phyloP scores from a whole-genome alignment of 352 stramenopile species.

The Phytophthora cactorum region DNA sequence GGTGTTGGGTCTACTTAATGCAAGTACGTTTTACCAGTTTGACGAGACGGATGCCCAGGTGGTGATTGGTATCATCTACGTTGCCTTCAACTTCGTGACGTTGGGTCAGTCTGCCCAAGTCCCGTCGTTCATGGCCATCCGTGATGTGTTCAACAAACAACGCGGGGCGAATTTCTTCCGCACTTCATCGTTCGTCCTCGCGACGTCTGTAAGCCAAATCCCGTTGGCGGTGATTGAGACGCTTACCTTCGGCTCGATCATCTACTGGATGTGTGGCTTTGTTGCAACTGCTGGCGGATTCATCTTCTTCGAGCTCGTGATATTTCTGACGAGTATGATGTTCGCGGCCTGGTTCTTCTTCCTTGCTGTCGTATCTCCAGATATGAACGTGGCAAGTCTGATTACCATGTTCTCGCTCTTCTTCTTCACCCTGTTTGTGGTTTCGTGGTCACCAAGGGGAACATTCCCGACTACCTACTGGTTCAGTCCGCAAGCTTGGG shows the following conservation, averaged over 20 bases:
- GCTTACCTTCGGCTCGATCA: conserved; percentile 71
- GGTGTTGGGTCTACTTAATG: conserved; percentile 21
- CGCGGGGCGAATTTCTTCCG: conserved; percentile 79
- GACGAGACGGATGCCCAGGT: conserved; percentile 12
- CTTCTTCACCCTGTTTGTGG: background rate
- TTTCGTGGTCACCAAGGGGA: background rate
- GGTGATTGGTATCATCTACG: conserved; percentile 64
- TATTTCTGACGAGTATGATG: conserved; percentile 49
- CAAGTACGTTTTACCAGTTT: conserved; percentile 25
- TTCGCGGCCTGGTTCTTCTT: conserved; percentile 45
- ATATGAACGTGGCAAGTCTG: background rate
- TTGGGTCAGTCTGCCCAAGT: conserved; percentile 74
- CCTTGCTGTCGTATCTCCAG: conserved; percentile 13
- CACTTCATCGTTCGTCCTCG: conserved; percentile 72
- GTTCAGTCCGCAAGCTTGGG: conserved; percentile 32
- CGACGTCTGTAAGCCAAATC: conserved; percentile 37
- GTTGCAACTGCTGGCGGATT: conserved; percentile 43
- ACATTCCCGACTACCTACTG: background rate
- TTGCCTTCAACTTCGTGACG: conserved; percentile 70
- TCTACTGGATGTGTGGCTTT: conserved; percentile 87
- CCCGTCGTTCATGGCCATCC: conserved; percentile 61
- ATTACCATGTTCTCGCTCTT: background rate
- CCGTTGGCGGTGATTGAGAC: conserved; percentile 58
- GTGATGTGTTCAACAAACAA: conserved; percentile 84
- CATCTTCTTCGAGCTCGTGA: conserved; percentile 58